Evolutionary conservation across 768 basidiomycete species (phyloP), one percentile per base, ranked within the genome.

Genomic region (Suillus discolor): DNA sequence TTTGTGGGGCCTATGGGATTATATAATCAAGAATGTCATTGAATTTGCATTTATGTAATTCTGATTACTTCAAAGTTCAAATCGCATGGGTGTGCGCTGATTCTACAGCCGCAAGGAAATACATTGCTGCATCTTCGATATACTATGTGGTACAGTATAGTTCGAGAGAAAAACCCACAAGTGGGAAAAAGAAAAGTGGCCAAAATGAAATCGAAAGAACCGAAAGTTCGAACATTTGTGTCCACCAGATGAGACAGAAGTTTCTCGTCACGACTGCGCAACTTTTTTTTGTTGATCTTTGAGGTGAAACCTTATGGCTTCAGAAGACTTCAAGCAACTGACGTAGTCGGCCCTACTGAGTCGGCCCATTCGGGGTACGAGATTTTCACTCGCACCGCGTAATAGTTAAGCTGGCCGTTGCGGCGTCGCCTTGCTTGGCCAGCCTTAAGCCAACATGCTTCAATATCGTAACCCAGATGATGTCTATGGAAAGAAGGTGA

Each of bases 11-110:
- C 34, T 4, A 6, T 47, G 31, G 6, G 23, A 57, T 57, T 57
- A 57, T 39, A 65, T 74, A 39, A 67, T 42, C 36, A 11, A 38
- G 36, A 38, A 8, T 38, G 11, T 2, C 36, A 38, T 31, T 31
- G 1, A 31, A 31, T 31, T 31, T 31, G 31, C 31, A 31, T 31
- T 31, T 6, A 31, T 31, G 31, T 31, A 31, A 31, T 28, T 28
- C 28, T 3, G 28, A 28, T 28, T 28, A 3, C 28, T 3, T 45
- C 16, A 42, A 44, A 45, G n/a, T n/a, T n/a, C n/a, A n/a, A n/a
- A n/a, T n/a, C 2, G 23, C n/a, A 23, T 23, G 23, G 9, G 45
- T 49, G 42, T 9, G 6, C 23, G 42, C 39, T 45, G 45, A n/a
- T n/a, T 11, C 4, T 49, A 49, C 12, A 25, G 25, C 49, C 15